Percentiles rank a stretch among this genome's conserved stretches.
Evolutionary conservation across 2,329 filamentous ascomycete genomes (phyloP).

Genomic region (Diaporthe sp.): DNA sequence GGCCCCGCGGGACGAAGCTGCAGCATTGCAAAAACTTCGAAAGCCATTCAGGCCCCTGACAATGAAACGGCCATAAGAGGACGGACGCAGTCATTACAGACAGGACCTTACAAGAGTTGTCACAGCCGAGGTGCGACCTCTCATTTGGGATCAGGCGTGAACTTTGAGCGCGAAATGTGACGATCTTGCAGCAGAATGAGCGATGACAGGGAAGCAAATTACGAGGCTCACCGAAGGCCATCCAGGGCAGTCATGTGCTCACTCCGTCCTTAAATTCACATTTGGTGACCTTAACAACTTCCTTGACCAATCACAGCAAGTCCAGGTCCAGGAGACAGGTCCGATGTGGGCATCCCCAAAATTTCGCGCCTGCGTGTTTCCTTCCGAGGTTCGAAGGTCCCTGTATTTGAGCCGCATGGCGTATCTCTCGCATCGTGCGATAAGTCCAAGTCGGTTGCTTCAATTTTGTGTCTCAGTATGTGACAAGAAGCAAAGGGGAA

Average conservation of each 20-base stretch:
- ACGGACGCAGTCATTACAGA: background rate
- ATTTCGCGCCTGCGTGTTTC: background rate
- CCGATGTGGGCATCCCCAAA: background rate
- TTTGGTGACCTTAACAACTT: background rate
- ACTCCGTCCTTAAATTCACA: background rate
- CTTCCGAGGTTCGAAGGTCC: background rate
- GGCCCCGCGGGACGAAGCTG: constrained; percentile 53
- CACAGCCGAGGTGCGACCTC: background rate
- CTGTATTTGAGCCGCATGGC: background rate
- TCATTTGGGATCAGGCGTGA: background rate
- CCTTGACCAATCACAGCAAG: background rate
- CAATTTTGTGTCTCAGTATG: background rate
- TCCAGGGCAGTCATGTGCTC: background rate
- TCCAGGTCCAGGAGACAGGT: background rate
- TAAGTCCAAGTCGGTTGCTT: background rate
- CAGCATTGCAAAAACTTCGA: constrained; percentile 63
- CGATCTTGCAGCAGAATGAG: background rate
- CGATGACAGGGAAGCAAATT: background rate
- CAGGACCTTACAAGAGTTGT: background rate
- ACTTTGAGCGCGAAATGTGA: background rate
- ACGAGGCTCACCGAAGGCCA: background rate
- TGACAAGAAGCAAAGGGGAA: background rate
- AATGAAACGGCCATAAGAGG: constrained; percentile 55
- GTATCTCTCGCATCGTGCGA: background rate
- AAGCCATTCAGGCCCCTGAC: constrained; percentile 71